These are phyloP conservation scores for Pestalotiopsis sp. DNA, from an alignment of 2,329 filamentous ascomycete genomes.

Conservation along the genomic window DNA sequence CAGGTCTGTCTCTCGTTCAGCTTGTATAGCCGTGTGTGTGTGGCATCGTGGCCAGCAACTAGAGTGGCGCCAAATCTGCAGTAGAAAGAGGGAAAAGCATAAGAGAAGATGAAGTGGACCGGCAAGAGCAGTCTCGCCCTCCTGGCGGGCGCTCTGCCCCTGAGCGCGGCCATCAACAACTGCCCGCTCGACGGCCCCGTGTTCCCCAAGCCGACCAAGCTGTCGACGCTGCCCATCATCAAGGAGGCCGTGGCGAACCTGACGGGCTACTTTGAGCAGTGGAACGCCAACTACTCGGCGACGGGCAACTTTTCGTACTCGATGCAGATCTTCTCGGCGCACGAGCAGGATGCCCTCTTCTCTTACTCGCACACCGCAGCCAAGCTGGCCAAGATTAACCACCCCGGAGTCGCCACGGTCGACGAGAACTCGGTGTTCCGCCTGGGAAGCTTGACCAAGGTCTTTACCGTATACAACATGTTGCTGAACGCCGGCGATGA, in stretches of 20 bases:
- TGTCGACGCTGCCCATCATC: constrained; percentile 20
- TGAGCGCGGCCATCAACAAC: constrained; percentile 9
- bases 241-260: constrained; percentile 22
- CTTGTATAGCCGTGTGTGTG: not conserved
- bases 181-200: constrained; percentile 28
- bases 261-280: constrained; percentile 19
- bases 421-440: constrained; percentile 42
- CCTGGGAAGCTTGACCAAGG: constrained; percentile 41
- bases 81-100: not conserved
- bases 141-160: constrained; percentile 5
- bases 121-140: constrained; percentile 3
- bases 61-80: not conserved
- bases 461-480: constrained; percentile 38
- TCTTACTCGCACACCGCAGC: constrained; percentile 36
- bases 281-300: constrained; percentile 9
- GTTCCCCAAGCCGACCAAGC: constrained; percentile 25
- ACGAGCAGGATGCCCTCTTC: constrained; percentile 30
- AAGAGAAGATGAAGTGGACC: not conserved
- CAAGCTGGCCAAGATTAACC: constrained; percentile 21
- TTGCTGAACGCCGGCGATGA: constrained; percentile 30
- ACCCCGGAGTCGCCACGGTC: constrained; percentile 33
- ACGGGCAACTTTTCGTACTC: constrained; percentile 36
- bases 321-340: constrained; percentile 37
- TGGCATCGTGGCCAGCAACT: not conserved
- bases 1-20: constrained; percentile 1